phyloP scores from a whole-genome alignment of 495 filamentous ascomycete species.

The Aspergillus ellipticus region DNA sequence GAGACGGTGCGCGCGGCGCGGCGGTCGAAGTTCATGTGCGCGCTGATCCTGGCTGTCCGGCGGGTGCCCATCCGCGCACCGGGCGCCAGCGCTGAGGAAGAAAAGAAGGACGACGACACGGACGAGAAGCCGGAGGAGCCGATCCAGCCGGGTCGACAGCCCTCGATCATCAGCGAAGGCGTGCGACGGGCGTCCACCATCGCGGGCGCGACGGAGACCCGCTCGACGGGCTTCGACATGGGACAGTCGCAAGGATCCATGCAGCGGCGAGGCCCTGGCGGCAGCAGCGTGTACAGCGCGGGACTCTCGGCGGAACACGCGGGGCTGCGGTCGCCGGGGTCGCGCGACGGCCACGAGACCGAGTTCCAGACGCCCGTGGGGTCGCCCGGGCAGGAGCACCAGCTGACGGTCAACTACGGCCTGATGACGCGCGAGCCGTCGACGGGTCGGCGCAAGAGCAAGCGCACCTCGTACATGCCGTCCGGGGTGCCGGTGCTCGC shows the following conservation, averaged over 20 bases:
- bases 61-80: constrained; percentile 72
- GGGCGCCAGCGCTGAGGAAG: constrained; percentile 10
- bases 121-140: constrained; percentile 6
- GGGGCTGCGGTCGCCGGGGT: constrained; percentile 37
- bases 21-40: constrained; percentile 95
- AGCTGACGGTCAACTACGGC: constrained; percentile 23
- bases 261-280: constrained; percentile 31
- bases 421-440: constrained; percentile 37
- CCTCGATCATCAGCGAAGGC: neutral
- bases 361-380: constrained; percentile 28
- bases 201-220: constrained; percentile 18
- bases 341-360: constrained; percentile 31
- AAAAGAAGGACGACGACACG: constrained; percentile 10
- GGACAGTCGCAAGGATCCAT: constrained; percentile 26
- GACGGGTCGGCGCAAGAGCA: constrained; percentile 39
- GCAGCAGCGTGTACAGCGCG: constrained; percentile 30
- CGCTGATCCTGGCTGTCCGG: constrained; percentile 79
- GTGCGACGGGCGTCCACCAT: constrained; percentile 19
- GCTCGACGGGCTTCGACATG: constrained; percentile 36
- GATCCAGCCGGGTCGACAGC: constrained; percentile 13
- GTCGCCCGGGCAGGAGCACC: constrained; percentile 22
- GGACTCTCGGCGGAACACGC: constrained; percentile 40
- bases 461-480: constrained; percentile 12
- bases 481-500: constrained; percentile 17
- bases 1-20: constrained; percentile 77